A percentile compares a stretch with the other conserved stretches of the same genome.
Evolutionary conservation across 1,139 yeast genomes (phyloP).

Genomic region (Neolecta irregularis): DNA sequence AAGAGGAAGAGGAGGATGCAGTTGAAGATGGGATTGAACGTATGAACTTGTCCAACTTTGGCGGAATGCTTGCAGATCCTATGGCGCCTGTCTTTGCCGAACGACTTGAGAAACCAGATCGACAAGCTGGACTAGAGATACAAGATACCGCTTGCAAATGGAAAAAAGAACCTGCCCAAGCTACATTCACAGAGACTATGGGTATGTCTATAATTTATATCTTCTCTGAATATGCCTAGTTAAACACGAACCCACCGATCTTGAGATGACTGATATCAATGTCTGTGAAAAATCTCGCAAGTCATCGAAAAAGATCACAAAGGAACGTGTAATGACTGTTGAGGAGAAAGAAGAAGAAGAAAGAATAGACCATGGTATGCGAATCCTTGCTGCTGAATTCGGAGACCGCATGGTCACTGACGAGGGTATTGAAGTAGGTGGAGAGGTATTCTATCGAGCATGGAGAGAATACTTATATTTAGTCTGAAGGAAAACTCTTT

Average conservation of each 20-base stretch:
- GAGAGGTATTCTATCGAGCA: not conserved
- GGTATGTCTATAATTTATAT: not conserved
- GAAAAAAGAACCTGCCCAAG: not conserved
- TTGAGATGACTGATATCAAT: not conserved
- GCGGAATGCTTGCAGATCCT: too few relatives aligned
- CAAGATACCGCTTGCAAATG: too few relatives aligned
- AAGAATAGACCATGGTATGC: not conserved
- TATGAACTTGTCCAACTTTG: too few relatives aligned
- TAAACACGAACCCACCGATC: not conserved
- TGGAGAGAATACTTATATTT: not conserved
- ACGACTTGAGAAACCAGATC: too few relatives aligned
- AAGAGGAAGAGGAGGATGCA: too few relatives aligned
- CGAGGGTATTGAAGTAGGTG: not conserved
- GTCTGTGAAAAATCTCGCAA: not conserved
- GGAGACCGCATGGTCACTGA: not conserved
- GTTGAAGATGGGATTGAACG: too few relatives aligned
- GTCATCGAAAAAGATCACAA: not conserved
- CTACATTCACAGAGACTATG: not conserved
- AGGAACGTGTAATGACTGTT: not conserved
- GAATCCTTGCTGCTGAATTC: not conserved
- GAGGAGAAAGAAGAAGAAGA: not conserved
- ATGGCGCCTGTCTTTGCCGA: too few relatives aligned
- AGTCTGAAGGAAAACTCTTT: slow-evolving; percentile 30
- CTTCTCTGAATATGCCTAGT: not conserved
- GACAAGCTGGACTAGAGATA: too few relatives aligned